These are phyloP conservation scores for Backusella australiensis DNA, from an alignment of 192 early-diverging fungal genomes.

Conservation along the genomic window DNA sequence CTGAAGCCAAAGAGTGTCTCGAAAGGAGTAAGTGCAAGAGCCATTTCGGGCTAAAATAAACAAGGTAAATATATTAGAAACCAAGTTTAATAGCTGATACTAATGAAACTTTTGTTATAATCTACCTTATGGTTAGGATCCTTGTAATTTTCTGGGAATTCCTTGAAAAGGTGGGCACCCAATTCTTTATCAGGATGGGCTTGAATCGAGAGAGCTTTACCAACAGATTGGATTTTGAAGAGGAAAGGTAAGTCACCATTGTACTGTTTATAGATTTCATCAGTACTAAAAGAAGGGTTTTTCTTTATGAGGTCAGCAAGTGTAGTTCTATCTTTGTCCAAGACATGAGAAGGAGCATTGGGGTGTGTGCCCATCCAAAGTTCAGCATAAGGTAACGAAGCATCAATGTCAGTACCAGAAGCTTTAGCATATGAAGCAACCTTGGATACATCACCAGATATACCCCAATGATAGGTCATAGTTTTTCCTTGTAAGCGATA, in stretches of 20 bases:
- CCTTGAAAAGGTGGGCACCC: conserved; percentile 65
- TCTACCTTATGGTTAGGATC: conserved; percentile 42
- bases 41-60: conserved; percentile 89
- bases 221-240: conserved; percentile 93
- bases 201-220: conserved; percentile 93
- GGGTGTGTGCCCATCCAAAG: conserved; percentile 99
- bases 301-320: conserved; percentile 61
- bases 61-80: neutral
- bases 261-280: conserved; percentile 57
- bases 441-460: conserved; percentile 73
- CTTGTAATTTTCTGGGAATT: conserved; percentile 83
- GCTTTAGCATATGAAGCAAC: conserved; percentile 82
- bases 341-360: conserved; percentile 73
- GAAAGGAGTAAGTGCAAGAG: conserved; percentile 94
- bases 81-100: neutral
- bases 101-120: neutral
- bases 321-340: conserved; percentile 38
- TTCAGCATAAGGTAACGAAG: conserved; percentile 84
- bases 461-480: conserved; percentile 98
- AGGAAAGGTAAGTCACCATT: conserved; percentile 87
- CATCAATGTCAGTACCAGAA: conserved; percentile 53
- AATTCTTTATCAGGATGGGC: conserved; percentile 94
- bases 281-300: conserved; percentile 51
- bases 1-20: conserved; percentile 93
- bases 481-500: conserved; percentile 68